phyloP scores from a whole-genome alignment of 164 flowering plant genomes.

The Nymphaea thermarum region DNA sequence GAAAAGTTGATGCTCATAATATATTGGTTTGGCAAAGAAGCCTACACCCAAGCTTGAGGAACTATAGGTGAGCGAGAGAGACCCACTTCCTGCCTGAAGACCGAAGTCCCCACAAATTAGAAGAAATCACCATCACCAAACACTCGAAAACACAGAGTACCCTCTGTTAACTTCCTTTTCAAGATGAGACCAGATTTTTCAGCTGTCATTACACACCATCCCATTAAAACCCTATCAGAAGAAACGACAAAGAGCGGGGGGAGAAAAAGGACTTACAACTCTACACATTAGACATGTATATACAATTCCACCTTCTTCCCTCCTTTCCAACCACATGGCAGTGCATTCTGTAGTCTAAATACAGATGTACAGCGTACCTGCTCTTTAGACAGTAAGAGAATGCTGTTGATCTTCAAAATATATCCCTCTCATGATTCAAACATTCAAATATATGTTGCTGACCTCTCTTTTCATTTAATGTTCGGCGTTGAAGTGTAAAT shows the following conservation, averaged over 20 bases:
- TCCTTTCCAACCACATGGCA: background rate
- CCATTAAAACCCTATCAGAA: too few relatives aligned
- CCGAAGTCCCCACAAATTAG: background rate
- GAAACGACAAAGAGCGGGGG: background rate
- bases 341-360: background rate
- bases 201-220: background rate
- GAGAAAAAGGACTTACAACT: background rate
- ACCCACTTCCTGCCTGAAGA: too few relatives aligned
- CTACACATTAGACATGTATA: background rate
- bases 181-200: background rate
- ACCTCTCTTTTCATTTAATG: too few relatives aligned
- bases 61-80: too few relatives aligned
- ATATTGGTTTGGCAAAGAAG: too few relatives aligned
- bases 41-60: too few relatives aligned
- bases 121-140: background rate
- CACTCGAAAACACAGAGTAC: background rate
- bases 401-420: background rate
- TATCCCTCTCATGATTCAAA: background rate
- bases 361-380: background rate
- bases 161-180: background rate
- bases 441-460: too few relatives aligned
- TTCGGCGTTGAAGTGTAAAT: too few relatives aligned
- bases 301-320: conserved; percentile 4
- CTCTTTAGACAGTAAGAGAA: background rate
- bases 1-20: too few relatives aligned